Percentiles rank a stretch among this genome's conserved stretches.
Conservation (phyloP, 2,329 filamentous ascomycete species). For the Ramularia endophylla region DNA sequence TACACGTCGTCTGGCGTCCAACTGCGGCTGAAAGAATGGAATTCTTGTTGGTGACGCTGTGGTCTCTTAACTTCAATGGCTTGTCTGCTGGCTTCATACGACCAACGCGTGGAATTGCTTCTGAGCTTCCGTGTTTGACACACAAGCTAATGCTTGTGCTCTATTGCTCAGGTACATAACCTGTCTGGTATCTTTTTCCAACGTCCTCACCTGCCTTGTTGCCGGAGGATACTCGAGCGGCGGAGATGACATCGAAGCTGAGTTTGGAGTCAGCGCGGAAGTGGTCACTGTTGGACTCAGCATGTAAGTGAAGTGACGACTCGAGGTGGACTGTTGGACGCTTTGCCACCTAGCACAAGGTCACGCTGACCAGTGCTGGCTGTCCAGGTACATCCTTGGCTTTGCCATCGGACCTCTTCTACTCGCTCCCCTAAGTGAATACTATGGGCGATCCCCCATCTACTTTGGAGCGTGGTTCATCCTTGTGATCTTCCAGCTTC, state of each 20-base stretch:
- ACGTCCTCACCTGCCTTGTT: slow-evolving; percentile 16
- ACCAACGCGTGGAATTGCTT: too few species aligned
- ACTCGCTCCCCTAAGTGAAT: slow-evolving; percentile 16
- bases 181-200: slow-evolving; percentile 34
- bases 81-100: too few species aligned
- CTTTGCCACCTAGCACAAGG: too few species aligned
- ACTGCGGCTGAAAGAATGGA: too few species aligned
- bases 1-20: too few species aligned
- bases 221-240: slow-evolving; percentile 44
- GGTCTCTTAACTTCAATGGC: too few species aligned
- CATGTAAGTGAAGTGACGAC: too few species aligned
- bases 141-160: too few species aligned
- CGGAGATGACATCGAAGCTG: slow-evolving; percentile 34
- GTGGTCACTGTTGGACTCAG: slow-evolving; percentile 39
- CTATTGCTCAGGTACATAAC: slow-evolving; percentile 30
- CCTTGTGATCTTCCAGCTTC: slow-evolving; percentile 40
- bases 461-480: slow-evolving; percentile 34
- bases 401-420: slow-evolving; percentile 32
- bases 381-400: slow-evolving; percentile 44
- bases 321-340: too few species aligned
- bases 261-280: slow-evolving; percentile 37
- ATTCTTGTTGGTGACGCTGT: too few species aligned
- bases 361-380: too few species aligned
- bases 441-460: slow-evolving; percentile 16
- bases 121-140: too few species aligned